Percentiles rank a stretch among this genome's conserved stretches.
Conservation (phyloP, 1,284 basidiomycete species). For the Sutorius eximius region DNA sequence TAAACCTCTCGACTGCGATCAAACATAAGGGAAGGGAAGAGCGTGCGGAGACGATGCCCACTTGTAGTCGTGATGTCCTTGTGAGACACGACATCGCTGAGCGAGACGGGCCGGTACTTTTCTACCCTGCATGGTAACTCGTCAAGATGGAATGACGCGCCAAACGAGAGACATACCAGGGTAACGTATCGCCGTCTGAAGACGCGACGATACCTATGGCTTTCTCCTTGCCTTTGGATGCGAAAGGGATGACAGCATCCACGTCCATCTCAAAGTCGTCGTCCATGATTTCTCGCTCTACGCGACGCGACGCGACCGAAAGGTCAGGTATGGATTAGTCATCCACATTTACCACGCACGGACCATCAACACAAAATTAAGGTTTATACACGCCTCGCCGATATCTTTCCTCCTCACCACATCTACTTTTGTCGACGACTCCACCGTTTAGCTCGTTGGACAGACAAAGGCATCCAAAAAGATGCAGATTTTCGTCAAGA, state of each 20-base stretch:
- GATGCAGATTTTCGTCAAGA: slow-evolving; percentile 97
- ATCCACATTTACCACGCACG: slow-evolving; percentile 37
- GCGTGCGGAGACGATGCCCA: slow-evolving; percentile 40
- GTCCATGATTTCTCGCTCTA: slow-evolving; percentile 42
- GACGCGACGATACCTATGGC: slow-evolving; percentile 43
- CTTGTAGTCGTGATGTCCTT: slow-evolving; percentile 92
- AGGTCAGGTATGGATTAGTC: slow-evolving; percentile 15
- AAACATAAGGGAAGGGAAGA: slow-evolving; percentile 6
- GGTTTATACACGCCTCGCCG: slow-evolving; percentile 23
- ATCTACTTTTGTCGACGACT: slow-evolving; percentile 79
- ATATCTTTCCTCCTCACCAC: slow-evolving; percentile 23
- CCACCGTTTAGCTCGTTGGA: slow-evolving; percentile 83
- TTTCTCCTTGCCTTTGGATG: slow-evolving; percentile 68
- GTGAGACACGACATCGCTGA: slow-evolving; percentile 93
- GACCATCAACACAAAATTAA: slow-evolving; percentile 44
- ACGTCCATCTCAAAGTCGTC: slow-evolving; percentile 56
- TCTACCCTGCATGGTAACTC: slow-evolving; percentile 71
- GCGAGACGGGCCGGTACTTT: slow-evolving; percentile 86
- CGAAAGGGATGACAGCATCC: slow-evolving; percentile 34
- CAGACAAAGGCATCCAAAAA: slow-evolving; percentile 70
- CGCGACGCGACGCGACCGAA: slow-evolving; percentile 31
- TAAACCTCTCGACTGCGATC: slow-evolving; percentile 87
- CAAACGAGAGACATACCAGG: slow-evolving; percentile 54
- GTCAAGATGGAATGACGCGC: not conserved
- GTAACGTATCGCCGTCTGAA: slow-evolving; percentile 62